A percentile compares a stretch with the other conserved stretches of the same genome.
Conservation (phyloP, 148 eudicot genomes). For the Selenicereus undatus region DNA sequence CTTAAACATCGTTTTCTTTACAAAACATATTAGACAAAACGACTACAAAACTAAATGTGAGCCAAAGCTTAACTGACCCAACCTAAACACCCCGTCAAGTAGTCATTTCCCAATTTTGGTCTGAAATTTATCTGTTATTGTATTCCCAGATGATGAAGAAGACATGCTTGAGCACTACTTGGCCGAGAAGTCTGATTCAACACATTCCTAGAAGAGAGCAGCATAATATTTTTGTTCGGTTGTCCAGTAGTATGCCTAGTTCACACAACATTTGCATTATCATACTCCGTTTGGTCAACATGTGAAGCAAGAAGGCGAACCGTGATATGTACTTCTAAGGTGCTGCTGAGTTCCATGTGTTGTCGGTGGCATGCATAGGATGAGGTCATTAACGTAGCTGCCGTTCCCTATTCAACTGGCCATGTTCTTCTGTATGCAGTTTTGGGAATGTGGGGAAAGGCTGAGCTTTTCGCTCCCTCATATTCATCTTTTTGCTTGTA, state of each 20-base stretch:
- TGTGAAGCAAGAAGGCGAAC: not conserved
- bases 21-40: not conserved
- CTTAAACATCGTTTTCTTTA: not conserved
- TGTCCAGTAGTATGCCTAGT: no score
- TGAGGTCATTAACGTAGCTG: not conserved
- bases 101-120: not conserved
- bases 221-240: slow-evolving; percentile 4
- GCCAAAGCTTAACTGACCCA: not conserved
- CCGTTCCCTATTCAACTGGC: not conserved
- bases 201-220: slow-evolving; percentile 39
- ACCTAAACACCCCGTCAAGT: not conserved
- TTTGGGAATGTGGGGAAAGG: not conserved
- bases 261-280: not conserved
- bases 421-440: not conserved
- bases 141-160: slow-evolving; percentile 75
- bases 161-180: slow-evolving; percentile 94
- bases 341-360: not conserved
- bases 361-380: not conserved
- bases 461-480: not conserved
- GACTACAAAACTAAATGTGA: not conserved
- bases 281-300: not conserved
- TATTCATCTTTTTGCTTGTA: not conserved
- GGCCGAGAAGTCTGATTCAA: slow-evolving; percentile 60
- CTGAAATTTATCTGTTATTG: slow-evolving; percentile 12
- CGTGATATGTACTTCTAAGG: not conserved